Evolutionary conservation across 306 rosid species (phyloP).

Genomic region (Vigna mungo): DNA sequence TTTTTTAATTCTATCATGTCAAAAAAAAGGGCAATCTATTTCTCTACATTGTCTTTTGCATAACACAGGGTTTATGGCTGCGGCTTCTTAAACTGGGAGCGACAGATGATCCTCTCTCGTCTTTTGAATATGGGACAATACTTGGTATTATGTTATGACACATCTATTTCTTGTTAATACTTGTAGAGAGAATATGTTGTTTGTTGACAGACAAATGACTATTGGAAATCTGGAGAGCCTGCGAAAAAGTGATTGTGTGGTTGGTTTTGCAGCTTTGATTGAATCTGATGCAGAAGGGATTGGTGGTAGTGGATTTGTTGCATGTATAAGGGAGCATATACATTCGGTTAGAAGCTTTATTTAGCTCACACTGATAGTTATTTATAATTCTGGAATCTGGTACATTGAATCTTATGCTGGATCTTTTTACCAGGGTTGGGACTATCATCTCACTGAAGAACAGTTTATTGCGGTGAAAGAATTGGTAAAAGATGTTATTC

Average conservation of each 20-base stretch:
- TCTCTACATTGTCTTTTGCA: conserved; percentile 37
- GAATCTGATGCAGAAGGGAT: conserved; percentile 99
- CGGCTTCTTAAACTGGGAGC: conserved; percentile 96
- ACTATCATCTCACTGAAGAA: conserved; percentile 91
- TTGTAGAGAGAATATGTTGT: conserved; percentile 20
- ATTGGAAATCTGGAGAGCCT: conserved; percentile 27
- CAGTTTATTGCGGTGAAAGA: conserved; percentile 99
- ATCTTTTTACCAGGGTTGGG: conserved; percentile 81
- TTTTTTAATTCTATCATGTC: neutral
- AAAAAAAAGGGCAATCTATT: neutral
- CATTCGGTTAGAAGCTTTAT: conserved; percentile 80
- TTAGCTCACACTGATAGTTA: conserved; percentile 22
- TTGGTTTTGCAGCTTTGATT: conserved; percentile 84
- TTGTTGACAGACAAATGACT: conserved; percentile 41
- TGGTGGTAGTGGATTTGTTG: conserved; percentile 98
- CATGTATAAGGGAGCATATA: conserved; percentile 97
- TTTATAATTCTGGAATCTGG: conserved; percentile 28
- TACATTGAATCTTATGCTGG: conserved; percentile 43
- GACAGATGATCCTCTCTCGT: conserved; percentile 97
- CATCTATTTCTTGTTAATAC: conserved; percentile 43
- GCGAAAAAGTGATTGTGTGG: conserved; percentile 42
- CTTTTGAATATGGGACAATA: conserved; percentile 99
- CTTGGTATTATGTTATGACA: conserved; percentile 64
- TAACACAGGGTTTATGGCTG: conserved; percentile 88
- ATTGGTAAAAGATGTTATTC: conserved; percentile 63